Evolutionary conservation across 345 rosid genomes (phyloP), one percentile per base, ranked within the genome.

Genomic region (Lepidium sativum): DNA sequence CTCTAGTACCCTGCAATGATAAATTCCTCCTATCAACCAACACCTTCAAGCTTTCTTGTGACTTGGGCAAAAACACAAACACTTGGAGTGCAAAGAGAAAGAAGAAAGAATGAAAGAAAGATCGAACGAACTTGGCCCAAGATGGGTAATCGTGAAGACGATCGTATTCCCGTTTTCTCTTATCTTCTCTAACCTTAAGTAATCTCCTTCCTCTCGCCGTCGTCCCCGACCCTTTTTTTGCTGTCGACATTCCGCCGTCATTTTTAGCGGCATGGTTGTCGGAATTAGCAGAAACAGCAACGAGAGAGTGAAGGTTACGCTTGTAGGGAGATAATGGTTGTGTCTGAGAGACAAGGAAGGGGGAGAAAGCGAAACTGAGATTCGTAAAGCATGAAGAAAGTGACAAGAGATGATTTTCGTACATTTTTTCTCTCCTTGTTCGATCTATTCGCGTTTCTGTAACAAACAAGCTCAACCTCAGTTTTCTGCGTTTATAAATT

Each of bases 191-290:
- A 59, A 89, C 71, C 62, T 78, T 85, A 37, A 86, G 82, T 52
- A 92, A 66, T 70, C 96, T 80, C 69, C 98, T 81, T 47, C 92
- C 92, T 60, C 98, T 83, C 1, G 98, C 98, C n/a, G 82, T 79
- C n/a, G 92, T 92, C 9, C 96, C 95, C 0, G 96, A 92, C 15
- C 84, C 81, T 71, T 66, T 73, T 14, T 69, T 82, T n/a, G 38
- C 29, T 41, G 27, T 56, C 54, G 62, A 45, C 8, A 52, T 40
- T 39, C 63, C 69, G 50, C 35, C 73, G 33, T 57, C 34, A 38
- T 43, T 51, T 4, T 52, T 54, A 32, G 21, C 60, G 53, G 44
- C 4, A 37, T 48, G 23, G 55, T 65, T 57, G 71, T 50, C 62
- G 35, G 76, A 43, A 42, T 66, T 66, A 27, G 62, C 38, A 42